These are phyloP conservation scores for Ceratocystis huliohia DNA, from an alignment of 2,329 filamentous ascomycete species.

Conservation along the genomic window DNA sequence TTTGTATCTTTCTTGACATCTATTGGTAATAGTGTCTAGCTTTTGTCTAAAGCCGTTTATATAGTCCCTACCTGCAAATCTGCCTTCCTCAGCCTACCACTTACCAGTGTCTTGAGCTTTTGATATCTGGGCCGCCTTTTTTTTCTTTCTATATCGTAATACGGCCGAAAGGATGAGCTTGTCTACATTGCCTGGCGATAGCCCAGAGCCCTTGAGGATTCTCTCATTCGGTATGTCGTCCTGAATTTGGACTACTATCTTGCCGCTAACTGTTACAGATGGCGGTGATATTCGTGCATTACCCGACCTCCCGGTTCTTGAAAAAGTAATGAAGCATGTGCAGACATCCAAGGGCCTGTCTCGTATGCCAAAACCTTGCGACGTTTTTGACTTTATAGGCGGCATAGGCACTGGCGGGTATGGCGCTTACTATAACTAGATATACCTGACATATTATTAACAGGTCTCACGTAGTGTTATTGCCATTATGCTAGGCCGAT, in stretches of 20 bases:
- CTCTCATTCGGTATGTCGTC: neutral
- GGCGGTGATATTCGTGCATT: conserved; percentile 25
- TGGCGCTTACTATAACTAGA: neutral
- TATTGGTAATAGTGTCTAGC: too few species aligned
- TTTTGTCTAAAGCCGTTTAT: too few species aligned
- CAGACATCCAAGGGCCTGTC: conserved; percentile 18
- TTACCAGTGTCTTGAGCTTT: too few species aligned
- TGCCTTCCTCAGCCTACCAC: too few species aligned
- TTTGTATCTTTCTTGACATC: too few species aligned
- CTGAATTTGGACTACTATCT: neutral
- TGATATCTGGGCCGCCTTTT: too few species aligned
- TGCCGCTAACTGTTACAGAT: conserved; percentile 20
- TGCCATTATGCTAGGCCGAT: neutral
- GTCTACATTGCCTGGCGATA: too few species aligned
- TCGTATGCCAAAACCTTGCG: conserved; percentile 24
- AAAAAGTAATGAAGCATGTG: conserved; percentile 24
- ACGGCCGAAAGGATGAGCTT: too few species aligned
- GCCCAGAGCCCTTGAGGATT: neutral
- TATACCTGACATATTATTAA: neutral
- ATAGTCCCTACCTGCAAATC: too few species aligned
- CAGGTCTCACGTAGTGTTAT: neutral
- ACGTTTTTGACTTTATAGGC: conserved; percentile 26
- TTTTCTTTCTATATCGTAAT: too few species aligned
- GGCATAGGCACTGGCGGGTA: conserved; percentile 27
- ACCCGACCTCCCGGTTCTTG: conserved; percentile 25